Conservation (phyloP, 129 eudicot genomes). For the Flaveria brownii region DNA sequence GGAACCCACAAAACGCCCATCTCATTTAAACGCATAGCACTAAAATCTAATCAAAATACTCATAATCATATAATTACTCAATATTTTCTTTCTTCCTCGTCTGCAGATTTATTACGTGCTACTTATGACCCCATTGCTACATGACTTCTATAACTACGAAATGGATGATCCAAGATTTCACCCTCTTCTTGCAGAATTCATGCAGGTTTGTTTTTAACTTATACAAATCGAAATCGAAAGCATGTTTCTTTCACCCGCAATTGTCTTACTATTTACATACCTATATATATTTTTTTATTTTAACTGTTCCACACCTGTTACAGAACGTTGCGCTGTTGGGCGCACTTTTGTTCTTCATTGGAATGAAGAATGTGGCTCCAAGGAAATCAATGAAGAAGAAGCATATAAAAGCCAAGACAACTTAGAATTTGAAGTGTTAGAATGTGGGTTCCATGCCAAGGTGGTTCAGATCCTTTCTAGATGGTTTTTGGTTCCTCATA, state of each 20-base stretch:
- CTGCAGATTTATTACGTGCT: constrained; percentile 55
- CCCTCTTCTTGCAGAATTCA: constrained; percentile 42
- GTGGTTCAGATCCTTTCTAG: constrained; percentile 29
- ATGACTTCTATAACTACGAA: constrained; percentile 65
- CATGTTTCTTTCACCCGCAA: too few relatives aligned
- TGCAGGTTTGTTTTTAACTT: constrained; percentile 55
- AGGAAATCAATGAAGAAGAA: constrained; percentile 64
- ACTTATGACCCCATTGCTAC: constrained; percentile 54
- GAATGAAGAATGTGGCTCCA: constrained; percentile 74
- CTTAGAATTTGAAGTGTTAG: constrained; percentile 31
- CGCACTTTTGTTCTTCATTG: constrained; percentile 72
- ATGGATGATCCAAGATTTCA: constrained; percentile 43
- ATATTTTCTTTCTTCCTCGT: neutral
- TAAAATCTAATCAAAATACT: neutral
- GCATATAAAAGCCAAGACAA: constrained; percentile 54
- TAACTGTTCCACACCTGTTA: constrained; percentile 12
- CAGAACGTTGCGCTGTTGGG: constrained; percentile 70
- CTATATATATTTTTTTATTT: neutral
- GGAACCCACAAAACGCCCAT: neutral
- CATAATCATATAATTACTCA: neutral
- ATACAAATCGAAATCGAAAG: neutral
- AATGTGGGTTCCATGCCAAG: constrained; percentile 1
- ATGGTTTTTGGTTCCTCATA: constrained; percentile 28
- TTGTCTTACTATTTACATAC: too few relatives aligned
- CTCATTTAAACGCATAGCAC: neutral